Evolutionary conservation across 2,329 filamentous ascomycete genomes (phyloP).

Genomic region (Golovinomyces cichoracearum): DNA sequence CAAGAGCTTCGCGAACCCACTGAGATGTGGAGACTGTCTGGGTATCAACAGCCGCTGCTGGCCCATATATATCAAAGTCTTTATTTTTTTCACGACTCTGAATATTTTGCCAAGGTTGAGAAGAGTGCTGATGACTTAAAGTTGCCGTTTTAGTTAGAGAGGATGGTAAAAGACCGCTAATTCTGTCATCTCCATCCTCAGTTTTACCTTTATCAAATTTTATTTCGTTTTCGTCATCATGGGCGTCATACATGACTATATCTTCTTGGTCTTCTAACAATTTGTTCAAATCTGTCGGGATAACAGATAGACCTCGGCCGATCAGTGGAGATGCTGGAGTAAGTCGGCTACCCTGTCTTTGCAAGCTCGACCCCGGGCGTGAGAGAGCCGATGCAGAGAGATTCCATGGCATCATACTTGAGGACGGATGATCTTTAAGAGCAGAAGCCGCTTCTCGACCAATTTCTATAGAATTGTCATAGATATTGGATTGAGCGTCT

Average conservation of each 20-base stretch:
- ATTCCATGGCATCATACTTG: slow-evolving; percentile 49
- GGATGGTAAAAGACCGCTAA: not conserved
- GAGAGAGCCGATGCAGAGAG: slow-evolving; percentile 27
- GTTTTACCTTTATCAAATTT: slow-evolving; percentile 1
- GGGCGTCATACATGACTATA: slow-evolving; percentile 10
- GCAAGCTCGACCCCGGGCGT: slow-evolving; percentile 18
- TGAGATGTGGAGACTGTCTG: slow-evolving; percentile 22
- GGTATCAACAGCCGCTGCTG: slow-evolving; percentile 19
- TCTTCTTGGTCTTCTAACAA: slow-evolving; percentile 8
- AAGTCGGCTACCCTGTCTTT: slow-evolving; percentile 17
- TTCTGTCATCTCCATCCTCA: slow-evolving; percentile 4
- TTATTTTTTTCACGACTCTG: slow-evolving; percentile 7
- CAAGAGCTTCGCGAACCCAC: slow-evolving; percentile 26
- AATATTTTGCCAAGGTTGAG: not conserved
- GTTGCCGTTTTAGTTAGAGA: too few species aligned
- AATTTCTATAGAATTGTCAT: slow-evolving; percentile 28
- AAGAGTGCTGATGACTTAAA: slow-evolving; percentile 1
- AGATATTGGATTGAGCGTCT: slow-evolving; percentile 8
- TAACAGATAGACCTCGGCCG: slow-evolving; percentile 18
- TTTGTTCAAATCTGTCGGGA: slow-evolving; percentile 9
- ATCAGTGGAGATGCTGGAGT: slow-evolving; percentile 35
- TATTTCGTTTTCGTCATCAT: not conserved
- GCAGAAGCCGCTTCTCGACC: slow-evolving; percentile 40
- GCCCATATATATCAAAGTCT: slow-evolving; percentile 21
- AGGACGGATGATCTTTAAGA: slow-evolving; percentile 40